Conservation (phyloP, 352 stramenopile genomes). For the Phytopythium kandeliae region DNA sequence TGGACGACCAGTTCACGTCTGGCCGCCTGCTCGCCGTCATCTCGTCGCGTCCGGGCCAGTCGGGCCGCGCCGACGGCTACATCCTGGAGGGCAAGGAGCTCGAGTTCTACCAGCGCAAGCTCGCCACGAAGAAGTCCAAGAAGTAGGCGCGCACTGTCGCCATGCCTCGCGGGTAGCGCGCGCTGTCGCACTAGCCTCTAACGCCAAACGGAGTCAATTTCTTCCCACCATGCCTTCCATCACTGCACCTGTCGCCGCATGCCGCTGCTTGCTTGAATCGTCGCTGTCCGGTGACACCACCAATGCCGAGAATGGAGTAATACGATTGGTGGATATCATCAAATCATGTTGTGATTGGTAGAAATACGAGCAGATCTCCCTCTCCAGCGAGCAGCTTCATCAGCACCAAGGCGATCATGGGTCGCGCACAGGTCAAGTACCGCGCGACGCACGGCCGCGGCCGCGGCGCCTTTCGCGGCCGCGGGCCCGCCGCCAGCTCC, state of each 20-base stretch:
- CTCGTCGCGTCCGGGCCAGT: slow-evolving; percentile 97
- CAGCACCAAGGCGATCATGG: slow-evolving; percentile 28
- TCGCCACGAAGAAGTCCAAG: slow-evolving; percentile 99
- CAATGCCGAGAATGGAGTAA: too few species aligned
- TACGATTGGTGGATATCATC: too few species aligned
- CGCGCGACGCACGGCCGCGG: slow-evolving; percentile 47
- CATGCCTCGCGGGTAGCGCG: slow-evolving; percentile 11
- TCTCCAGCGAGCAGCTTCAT: too few species aligned
- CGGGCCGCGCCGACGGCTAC: slow-evolving; percentile 97
- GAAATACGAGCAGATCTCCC: neutral
- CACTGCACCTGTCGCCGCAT: too few species aligned
- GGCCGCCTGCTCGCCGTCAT: slow-evolving; percentile 97
- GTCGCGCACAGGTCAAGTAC: slow-evolving; percentile 67
- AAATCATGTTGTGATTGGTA: neutral
- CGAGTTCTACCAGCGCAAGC: slow-evolving; percentile 99
- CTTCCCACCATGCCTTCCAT: slow-evolving; percentile 4
- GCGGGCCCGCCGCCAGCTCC: slow-evolving; percentile 22
- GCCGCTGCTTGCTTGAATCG: too few species aligned
- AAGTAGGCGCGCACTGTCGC: slow-evolving; percentile 60
- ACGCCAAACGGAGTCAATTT: slow-evolving; percentile 49
- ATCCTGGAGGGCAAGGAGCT: slow-evolving; percentile 99
- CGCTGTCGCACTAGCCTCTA: slow-evolving; percentile 12
- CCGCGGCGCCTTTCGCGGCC: slow-evolving; percentile 10
- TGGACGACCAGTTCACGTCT: slow-evolving; percentile 97
- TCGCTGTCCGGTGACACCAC: too few species aligned